Percentiles rank a stretch among this genome's conserved stretches.
Conservation (phyloP, 2,329 filamentous ascomycete genomes). For the Clonostachys solani region DNA sequence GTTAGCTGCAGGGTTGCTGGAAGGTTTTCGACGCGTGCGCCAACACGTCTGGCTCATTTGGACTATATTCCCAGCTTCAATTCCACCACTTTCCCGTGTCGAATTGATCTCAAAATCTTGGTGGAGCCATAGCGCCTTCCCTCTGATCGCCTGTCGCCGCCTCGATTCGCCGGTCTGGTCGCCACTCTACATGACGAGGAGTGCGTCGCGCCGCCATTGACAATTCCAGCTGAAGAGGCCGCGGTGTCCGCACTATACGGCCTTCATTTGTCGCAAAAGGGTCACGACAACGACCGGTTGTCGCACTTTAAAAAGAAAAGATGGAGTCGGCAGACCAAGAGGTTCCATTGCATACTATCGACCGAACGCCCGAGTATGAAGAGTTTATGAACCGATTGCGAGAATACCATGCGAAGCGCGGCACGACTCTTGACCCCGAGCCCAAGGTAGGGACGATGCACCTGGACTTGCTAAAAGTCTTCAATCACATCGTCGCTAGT, state of each 20-base stretch:
- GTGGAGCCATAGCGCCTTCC: too few relatives aligned
- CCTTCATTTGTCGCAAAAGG: too few relatives aligned
- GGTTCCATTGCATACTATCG: slow-evolving; percentile 39
- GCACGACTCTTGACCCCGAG: slow-evolving; percentile 73
- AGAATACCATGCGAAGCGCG: slow-evolving; percentile 73
- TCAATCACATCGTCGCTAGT: slow-evolving; percentile 69
- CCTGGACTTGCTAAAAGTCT: slow-evolving; percentile 74
- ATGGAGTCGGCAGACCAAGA: slow-evolving; percentile 30
- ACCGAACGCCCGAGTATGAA: slow-evolving; percentile 66
- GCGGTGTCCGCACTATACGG: not conserved
- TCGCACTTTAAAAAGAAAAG: not conserved
- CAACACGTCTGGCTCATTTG: not conserved
- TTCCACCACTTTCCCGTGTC: too few relatives aligned
- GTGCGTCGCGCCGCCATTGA: not conserved
- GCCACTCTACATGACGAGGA: not conserved
- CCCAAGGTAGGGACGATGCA: slow-evolving; percentile 75
- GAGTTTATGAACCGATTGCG: slow-evolving; percentile 72
- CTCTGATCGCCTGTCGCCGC: too few relatives aligned
- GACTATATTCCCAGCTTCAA: not conserved
- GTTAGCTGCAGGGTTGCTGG: not conserved
- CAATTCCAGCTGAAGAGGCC: not conserved
- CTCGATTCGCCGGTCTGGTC: too few relatives aligned
- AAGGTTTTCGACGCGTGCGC: not conserved
- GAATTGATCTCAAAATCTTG: too few relatives aligned
- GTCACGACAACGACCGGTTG: slow-evolving; percentile 1